Percentiles rank a stretch among this genome's conserved stretches.
Evolutionary conservation across 192 early-diverging fungal genomes (phyloP).

Genomic region (Jimgerdemannia lactiflua): DNA sequence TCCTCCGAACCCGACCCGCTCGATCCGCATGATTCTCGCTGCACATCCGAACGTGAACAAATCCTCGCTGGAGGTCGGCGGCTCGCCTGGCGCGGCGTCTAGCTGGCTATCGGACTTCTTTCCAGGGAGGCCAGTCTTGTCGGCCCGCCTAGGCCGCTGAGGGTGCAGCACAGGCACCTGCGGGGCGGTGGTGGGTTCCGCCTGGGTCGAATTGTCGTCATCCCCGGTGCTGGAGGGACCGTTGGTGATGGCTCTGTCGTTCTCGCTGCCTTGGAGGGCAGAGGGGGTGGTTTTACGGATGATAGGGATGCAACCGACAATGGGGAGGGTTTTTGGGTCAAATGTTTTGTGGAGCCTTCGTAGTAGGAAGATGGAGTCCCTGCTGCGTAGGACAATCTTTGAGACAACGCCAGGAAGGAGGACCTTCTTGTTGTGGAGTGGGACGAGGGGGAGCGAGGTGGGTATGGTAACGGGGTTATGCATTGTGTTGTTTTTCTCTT

Average conservation of each 20-base stretch:
- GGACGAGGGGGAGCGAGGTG: not conserved
- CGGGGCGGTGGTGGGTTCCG: slow-evolving; percentile 11
- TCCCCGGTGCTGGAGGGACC: not conserved
- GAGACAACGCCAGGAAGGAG: slow-evolving; percentile 2
- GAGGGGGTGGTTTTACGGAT: not conserved
- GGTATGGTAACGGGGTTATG: not conserved
- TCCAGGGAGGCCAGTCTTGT: too few relatives aligned
- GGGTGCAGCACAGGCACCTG: slow-evolving; percentile 16
- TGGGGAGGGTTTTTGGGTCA: not conserved
- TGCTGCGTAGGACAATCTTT: not conserved
- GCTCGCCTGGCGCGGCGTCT: not conserved
- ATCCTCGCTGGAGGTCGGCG: slow-evolving; percentile 10
- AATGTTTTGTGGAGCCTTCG: not conserved
- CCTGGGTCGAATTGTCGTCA: not conserved
- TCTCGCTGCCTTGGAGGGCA: not conserved
- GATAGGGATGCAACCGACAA: not conserved
- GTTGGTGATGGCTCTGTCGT: not conserved
- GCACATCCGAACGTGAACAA: slow-evolving; percentile 43
- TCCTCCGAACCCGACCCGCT: slow-evolving; percentile 55
- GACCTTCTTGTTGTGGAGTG: not conserved
- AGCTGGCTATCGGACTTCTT: slow-evolving; percentile 13
- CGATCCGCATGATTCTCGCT: slow-evolving; percentile 49
- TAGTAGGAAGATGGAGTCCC: not conserved
- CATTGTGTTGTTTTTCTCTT: not conserved
- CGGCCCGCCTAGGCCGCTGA: slow-evolving; percentile 1